Conservation (phyloP, 495 filamentous ascomycete genomes). For the Immersiella caudata region DNA sequence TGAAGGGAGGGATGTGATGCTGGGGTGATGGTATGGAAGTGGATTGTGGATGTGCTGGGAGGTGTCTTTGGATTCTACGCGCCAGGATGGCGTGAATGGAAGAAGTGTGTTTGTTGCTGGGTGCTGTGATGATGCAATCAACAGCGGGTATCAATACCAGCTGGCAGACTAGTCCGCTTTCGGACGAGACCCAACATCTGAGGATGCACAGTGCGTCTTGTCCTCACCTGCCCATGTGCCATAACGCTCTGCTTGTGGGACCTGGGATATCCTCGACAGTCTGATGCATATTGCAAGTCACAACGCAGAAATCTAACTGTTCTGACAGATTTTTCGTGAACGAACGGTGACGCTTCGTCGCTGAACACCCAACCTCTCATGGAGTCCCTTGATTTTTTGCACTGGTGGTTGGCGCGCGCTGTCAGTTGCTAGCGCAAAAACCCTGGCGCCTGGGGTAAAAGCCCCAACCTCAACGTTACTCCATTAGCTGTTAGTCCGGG, state of each 20-base stretch:
- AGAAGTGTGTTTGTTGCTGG: background rate
- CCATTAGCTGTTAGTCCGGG: slow-evolving; percentile 29
- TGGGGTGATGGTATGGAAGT: background rate
- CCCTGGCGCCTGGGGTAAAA: slow-evolving; percentile 14
- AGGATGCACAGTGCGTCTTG: background rate
- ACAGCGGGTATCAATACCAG: background rate
- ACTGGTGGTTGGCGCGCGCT: slow-evolving; percentile 2
- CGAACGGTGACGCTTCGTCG: background rate
- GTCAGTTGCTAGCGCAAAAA: background rate
- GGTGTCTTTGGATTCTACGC: too few species aligned
- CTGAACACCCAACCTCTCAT: background rate
- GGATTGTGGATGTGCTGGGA: background rate
- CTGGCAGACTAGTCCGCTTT: background rate
- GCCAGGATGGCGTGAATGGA: background rate
- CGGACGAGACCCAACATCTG: background rate
- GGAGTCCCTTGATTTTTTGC: background rate
- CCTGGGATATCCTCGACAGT: background rate
- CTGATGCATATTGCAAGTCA: background rate
- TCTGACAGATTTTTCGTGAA: background rate
- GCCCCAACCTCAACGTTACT: slow-evolving; percentile 25
- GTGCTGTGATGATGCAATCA: background rate
- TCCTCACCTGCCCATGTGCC: background rate
- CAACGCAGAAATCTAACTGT: background rate
- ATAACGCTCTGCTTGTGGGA: background rate
- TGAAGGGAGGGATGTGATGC: too few species aligned